Conservation (phyloP, 1,139 yeast species). For the Suhomyces coccinellae region DNA sequence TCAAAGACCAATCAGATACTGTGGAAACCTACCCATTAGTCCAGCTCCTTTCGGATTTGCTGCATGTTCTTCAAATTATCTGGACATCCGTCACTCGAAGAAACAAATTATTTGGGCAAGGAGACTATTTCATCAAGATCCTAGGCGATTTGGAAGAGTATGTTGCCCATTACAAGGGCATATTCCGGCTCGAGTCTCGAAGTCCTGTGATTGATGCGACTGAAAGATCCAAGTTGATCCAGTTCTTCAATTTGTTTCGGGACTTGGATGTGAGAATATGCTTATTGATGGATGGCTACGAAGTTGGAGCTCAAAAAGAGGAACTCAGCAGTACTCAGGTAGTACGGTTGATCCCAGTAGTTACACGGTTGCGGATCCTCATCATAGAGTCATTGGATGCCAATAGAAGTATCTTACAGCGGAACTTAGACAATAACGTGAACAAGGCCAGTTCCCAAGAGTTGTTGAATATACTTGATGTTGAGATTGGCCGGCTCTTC, state of each 20-base stretch:
- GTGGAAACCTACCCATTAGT: constrained; percentile 19
- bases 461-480: constrained; percentile 29
- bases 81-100: constrained; percentile 23
- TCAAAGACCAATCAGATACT: constrained; percentile 55
- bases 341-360: constrained; percentile 48
- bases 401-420: constrained; percentile 12
- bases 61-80: constrained; percentile 16
- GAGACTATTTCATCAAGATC: constrained; percentile 58
- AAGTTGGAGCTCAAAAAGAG: constrained; percentile 5
- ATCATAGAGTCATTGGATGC: constrained; percentile 16
- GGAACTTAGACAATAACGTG: background rate
- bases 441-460: constrained; percentile 13
- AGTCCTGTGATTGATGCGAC: constrained; percentile 10
- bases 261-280: constrained; percentile 44
- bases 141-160: constrained; percentile 71
- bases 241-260: constrained; percentile 42
- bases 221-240: constrained; percentile 20
- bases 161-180: constrained; percentile 41
- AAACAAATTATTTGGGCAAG: constrained; percentile 51
- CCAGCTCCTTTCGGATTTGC: constrained; percentile 19
- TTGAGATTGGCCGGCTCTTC: constrained; percentile 40
- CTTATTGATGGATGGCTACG: constrained; percentile 43
- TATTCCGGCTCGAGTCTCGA: constrained; percentile 10
- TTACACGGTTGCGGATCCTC: constrained; percentile 43
- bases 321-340: constrained; percentile 42